Evolutionary conservation across 805 yeast genomes (phyloP).

Genomic region (Komagataella mondaviorum): DNA sequence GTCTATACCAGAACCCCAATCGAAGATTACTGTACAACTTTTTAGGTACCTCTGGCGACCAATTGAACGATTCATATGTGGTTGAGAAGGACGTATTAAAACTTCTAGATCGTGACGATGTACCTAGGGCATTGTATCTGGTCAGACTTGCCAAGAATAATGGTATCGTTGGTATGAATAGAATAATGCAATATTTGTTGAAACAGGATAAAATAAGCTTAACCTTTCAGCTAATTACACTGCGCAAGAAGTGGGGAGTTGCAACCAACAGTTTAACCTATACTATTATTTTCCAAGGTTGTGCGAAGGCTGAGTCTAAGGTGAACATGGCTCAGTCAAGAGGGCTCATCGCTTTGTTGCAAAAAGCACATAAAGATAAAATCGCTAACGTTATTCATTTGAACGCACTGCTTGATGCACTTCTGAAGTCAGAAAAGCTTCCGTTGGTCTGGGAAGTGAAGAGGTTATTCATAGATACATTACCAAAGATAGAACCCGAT

Average conservation of each 20-base stretch:
- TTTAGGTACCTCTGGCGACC: constrained; percentile 45
- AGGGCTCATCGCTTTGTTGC: constrained; percentile 18
- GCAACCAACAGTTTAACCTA: constrained; percentile 33
- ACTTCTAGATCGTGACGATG: constrained; percentile 35
- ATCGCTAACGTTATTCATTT: constrained; percentile 25
- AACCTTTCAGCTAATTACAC: constrained; percentile 35
- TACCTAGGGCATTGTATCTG: constrained; percentile 17
- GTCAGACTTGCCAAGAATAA: constrained; percentile 30
- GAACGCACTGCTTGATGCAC: constrained; percentile 31
- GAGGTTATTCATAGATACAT: constrained; percentile 13
- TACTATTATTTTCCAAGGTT: constrained; percentile 32
- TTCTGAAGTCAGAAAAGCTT: constrained; percentile 25
- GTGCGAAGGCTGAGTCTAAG: constrained; percentile 18
- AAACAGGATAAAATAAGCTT: constrained; percentile 25
- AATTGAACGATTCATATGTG: constrained; percentile 41
- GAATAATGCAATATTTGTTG: constrained; percentile 38
- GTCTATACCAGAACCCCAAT: constrained; percentile 15
- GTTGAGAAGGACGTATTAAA: constrained; percentile 40
- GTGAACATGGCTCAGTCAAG: constrained; percentile 15
- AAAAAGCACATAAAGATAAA: constrained; percentile 15
- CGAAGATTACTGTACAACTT: constrained; percentile 34
- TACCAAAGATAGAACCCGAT: constrained; percentile 17
- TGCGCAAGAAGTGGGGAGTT: constrained; percentile 51
- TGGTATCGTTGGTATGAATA: constrained; percentile 52
- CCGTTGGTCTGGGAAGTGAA: constrained; percentile 24